Evolutionary conservation across 768 basidiomycete species (phyloP), one percentile per base, ranked within the genome.

Genomic region (Termitomyces sp.): DNA sequence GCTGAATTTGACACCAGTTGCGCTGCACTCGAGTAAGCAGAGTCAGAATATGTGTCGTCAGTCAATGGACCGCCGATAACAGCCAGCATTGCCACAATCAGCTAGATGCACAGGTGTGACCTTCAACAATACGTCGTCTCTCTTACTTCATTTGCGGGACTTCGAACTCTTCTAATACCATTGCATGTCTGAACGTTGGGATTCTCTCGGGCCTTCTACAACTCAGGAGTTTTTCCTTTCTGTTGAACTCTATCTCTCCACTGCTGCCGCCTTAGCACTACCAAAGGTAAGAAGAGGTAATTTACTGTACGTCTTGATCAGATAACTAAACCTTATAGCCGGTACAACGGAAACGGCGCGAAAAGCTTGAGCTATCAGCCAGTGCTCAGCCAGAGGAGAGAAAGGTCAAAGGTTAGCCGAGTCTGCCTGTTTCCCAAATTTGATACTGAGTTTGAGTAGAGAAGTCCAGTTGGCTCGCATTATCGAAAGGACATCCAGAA

Each of bases 391-490:
- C 62, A 56, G 72, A 71, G 16, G 84, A 82, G 52, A 73, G 72
- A 71, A 89, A 79, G 69, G 68, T 87, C 64, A 88, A 83, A 78
- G 88, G 89, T 87, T 68, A 62, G 62, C 57, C 27, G 4, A 46
- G 18, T 31, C 20, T 33, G 30, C 27, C 31, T 50, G 27, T 48
- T 33, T 27, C 48, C 9, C 27, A 51, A 48, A 42, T 36, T 51
- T 45, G 42, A 52, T 54, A 34, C 34, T 59, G 34, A 47, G 34
- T 36, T 60, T 60, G 31, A 65, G 30, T 66, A 91, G 89, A 92
- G 66, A 89, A 87, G 72, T 76, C 85, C 20, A 89, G 83, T 65
- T 90, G 88, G 88, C 79, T 88, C 46, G 78, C 79, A 15, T 76
- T 89, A 18, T 71, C 81, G 42, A 83, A 81, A 62, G 76, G 77